phyloP scores from a whole-genome alignment of 176 grass and related monocot species.

The Ampelocalamus luodianensis region DNA sequence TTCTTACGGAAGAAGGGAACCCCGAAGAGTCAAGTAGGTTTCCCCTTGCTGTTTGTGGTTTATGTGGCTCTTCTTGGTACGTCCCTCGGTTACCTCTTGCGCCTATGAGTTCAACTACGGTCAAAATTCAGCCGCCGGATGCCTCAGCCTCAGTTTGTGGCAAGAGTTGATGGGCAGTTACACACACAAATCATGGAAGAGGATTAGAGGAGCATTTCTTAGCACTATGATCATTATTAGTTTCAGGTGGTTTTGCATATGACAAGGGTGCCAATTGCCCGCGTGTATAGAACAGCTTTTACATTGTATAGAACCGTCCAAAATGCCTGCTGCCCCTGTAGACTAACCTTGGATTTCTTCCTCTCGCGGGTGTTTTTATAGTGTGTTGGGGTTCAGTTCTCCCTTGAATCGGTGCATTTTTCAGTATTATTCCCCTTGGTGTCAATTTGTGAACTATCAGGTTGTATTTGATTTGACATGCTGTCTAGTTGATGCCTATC shows the following conservation, averaged over 20 bases:
- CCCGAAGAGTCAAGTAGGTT: constrained; percentile 63
- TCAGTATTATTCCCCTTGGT: not conserved
- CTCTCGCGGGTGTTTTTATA: not conserved
- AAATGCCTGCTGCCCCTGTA: constrained; percentile 38
- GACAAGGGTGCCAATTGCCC: constrained; percentile 19
- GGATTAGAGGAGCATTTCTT: constrained; percentile 13
- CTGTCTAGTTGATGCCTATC: no score
- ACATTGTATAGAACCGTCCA: constrained; percentile 56
- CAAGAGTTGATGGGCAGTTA: constrained; percentile 28
- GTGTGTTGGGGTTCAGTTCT: constrained; percentile 29
- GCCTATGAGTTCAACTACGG: constrained; percentile 46
- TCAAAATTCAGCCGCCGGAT: constrained; percentile 9
- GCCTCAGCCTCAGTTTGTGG: constrained; percentile 5
- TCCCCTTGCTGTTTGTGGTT: constrained; percentile 83
- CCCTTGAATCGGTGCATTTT: not conserved
- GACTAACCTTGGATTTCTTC: constrained; percentile 31
- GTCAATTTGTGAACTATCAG: not conserved
- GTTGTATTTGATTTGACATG: not conserved
- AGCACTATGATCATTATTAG: constrained; percentile 7
- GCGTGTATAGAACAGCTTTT: constrained; percentile 53
- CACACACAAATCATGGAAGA: constrained; percentile 18
- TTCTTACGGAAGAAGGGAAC: constrained; percentile 61
- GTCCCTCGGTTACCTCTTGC: constrained; percentile 72
- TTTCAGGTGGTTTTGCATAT: constrained; percentile 54
- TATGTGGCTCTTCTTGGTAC: constrained; percentile 78